These are phyloP conservation scores for Nicotiana otophora DNA, from an alignment of 257 asterid species.

Conservation along the genomic window DNA sequence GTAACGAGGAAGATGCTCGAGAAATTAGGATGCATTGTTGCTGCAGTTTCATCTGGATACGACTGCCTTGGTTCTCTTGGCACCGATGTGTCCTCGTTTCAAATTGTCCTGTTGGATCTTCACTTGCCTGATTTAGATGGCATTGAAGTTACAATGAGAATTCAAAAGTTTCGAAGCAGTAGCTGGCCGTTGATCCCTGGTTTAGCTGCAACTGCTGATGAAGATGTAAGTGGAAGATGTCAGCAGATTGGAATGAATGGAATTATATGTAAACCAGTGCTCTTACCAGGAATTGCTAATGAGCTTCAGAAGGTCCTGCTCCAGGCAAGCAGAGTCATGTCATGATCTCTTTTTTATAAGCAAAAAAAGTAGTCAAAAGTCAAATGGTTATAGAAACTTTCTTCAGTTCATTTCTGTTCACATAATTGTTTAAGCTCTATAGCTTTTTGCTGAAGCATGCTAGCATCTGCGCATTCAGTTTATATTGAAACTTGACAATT, in stretches of 20 bases:
- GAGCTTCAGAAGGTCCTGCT: conserved; percentile 53
- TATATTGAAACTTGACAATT: no score
- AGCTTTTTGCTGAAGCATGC: no score
- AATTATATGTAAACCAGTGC: conserved; percentile 57
- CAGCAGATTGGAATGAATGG: conserved; percentile 69
- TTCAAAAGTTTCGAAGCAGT: conserved; percentile 61
- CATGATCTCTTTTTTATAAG: conserved; percentile 1
- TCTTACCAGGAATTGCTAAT: conserved; percentile 49
- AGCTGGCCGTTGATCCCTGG: conserved; percentile 74
- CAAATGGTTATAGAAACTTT: no score
- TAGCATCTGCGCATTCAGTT: no score
- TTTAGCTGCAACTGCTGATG: conserved; percentile 54
- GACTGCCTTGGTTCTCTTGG: conserved; percentile 63
- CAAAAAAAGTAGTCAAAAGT: no score
- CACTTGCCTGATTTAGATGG: conserved; percentile 80
- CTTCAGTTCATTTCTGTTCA: no score
- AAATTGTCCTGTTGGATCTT: conserved; percentile 69
- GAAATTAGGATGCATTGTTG: conserved; percentile 69
- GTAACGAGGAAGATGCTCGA: conserved; percentile 71
- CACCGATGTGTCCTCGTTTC: conserved; percentile 36
- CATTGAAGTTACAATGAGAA: conserved; percentile 62
- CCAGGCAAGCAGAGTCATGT: conserved; percentile 40
- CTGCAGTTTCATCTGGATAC: conserved; percentile 64
- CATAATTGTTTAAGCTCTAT: no score
- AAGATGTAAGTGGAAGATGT: conserved; percentile 44